Percentiles rank a stretch among this genome's conserved stretches.
Conservation (phyloP, 306 rosid species). For the Medicago ruthenica region DNA sequence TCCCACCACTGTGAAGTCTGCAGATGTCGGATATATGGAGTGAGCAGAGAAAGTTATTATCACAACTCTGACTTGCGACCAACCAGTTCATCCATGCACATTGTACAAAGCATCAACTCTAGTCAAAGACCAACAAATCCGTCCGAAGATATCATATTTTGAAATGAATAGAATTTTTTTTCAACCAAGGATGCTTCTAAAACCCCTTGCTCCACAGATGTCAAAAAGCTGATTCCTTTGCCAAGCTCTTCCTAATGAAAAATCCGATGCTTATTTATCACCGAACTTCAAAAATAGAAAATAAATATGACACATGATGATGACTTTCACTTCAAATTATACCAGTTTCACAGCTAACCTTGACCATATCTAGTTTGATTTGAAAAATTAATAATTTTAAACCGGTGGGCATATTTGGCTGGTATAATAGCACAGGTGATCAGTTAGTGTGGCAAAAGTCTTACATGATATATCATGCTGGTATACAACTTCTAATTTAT, state of each 20-base stretch:
- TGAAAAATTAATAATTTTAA: neutral
- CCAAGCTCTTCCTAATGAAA: neutral
- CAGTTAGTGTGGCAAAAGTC: neutral
- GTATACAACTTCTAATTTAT: conserved; percentile 16
- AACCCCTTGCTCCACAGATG: neutral
- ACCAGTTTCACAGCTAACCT: conserved; percentile 4
- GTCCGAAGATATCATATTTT: neutral
- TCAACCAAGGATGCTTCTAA: neutral
- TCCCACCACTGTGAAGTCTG: neutral
- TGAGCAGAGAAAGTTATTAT: neutral
- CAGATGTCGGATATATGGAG: neutral
- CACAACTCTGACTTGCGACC: neutral
- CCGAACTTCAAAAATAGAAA: conserved; percentile 23
- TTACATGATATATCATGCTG: conserved; percentile 17
- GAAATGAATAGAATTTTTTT: neutral
- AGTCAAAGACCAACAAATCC: neutral
- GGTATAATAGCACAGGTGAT: neutral
- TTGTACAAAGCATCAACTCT: too few species aligned
- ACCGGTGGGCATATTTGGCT: neutral
- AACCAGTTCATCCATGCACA: neutral
- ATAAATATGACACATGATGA: conserved; percentile 19
- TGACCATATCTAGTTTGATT: neutral
- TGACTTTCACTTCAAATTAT: conserved; percentile 1
- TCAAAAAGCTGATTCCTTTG: conserved; percentile 1
- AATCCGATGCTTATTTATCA: conserved; percentile 12